These are phyloP conservation scores for Curvularia lunata DNA, from an alignment of 2,329 filamentous ascomycete species.

Conservation along the genomic window DNA sequence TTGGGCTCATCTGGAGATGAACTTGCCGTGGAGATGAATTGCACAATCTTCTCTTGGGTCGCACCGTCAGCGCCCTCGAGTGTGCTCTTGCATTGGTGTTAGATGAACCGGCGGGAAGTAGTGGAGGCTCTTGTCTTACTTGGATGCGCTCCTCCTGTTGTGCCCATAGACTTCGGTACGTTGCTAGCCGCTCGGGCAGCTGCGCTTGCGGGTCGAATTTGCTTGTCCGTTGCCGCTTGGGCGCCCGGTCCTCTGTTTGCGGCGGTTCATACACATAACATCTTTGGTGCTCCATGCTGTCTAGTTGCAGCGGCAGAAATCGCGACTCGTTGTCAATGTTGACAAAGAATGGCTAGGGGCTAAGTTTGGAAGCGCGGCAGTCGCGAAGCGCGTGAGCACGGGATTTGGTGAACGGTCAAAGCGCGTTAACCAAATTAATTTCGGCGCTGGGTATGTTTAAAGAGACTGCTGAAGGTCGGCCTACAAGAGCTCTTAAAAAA, in stretches of 20 bases:
- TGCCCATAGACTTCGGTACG: conserved; percentile 70
- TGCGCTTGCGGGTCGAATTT: conserved; percentile 33
- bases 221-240: conserved; percentile 51
- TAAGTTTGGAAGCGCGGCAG: conserved; percentile 20
- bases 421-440: no score
- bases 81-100: conserved; percentile 39
- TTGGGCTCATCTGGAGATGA: conserved; percentile 28
- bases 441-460: no score
- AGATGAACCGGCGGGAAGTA: neutral
- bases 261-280: conserved; percentile 55
- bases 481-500: no score
- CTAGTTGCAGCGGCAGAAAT: neutral
- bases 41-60: conserved; percentile 47
- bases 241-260: conserved; percentile 43
- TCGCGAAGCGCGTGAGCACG: conserved; percentile 39
- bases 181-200: conserved; percentile 59
- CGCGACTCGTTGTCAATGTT: conserved; percentile 6
- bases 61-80: conserved; percentile 50
- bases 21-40: conserved; percentile 47
- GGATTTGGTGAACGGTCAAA: conserved; percentile 30
- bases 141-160: conserved; percentile 69
- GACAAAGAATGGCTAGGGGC: conserved; percentile 15
- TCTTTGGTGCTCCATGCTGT: conserved; percentile 56
- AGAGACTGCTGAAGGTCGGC: no score
- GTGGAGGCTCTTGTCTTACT: conserved; percentile 42